Evolutionary conservation across 2,329 filamentous ascomycete species (phyloP).

Genomic region (Sporothrix variecibatus): DNA sequence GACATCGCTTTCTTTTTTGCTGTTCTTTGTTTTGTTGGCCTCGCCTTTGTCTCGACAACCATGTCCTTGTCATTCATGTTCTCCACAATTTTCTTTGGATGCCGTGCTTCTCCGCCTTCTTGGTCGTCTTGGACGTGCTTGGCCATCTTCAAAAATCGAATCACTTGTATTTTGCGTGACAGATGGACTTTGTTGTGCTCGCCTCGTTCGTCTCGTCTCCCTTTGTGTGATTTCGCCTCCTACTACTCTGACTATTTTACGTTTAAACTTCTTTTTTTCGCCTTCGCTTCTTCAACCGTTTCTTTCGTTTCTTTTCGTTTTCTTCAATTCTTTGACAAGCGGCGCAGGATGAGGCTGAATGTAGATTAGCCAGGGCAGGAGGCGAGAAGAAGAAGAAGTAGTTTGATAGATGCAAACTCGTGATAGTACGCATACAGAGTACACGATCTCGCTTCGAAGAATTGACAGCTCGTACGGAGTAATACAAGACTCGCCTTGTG

Average conservation of each 20-base stretch:
- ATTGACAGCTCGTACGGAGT: not conserved
- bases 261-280: not conserved
- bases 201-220: not conserved
- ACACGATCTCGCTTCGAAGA: not conserved
- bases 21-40: not conserved
- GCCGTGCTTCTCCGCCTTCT: not conserved
- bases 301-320: not conserved
- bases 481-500: too few species aligned
- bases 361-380: not conserved
- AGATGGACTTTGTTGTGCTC: not conserved
- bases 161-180: not conserved
- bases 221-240: not conserved
- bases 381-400: too few species aligned
- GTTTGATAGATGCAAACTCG: not conserved
- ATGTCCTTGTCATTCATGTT: not conserved
- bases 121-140: not conserved
- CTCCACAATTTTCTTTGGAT: not conserved
- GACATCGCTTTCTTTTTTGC: not conserved
- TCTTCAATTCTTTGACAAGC: not conserved
- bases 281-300: not conserved
- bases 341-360: constrained; percentile 20
- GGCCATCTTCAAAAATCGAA: not conserved
- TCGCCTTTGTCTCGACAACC: not conserved
- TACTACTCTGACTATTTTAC: not conserved
- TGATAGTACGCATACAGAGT: not conserved